A percentile compares a stretch with the other conserved stretches of the same genome.
These are phyloP conservation scores for Boeremia exigua DNA, from an alignment of 2,329 filamentous ascomycete species.

Conservation along the genomic window DNA sequence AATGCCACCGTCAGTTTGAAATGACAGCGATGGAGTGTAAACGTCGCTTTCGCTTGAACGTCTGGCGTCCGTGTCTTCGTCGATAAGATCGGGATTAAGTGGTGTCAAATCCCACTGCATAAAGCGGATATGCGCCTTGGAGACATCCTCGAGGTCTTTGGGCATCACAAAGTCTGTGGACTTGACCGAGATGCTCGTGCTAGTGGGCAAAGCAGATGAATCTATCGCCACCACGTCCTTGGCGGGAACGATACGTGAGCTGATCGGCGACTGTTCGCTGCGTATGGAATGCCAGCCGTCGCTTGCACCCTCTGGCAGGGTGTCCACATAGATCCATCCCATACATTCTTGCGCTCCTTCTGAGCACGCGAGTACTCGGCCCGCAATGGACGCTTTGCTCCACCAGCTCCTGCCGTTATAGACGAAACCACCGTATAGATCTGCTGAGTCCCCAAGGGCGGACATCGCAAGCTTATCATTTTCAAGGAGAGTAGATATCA, in stretches of 20 bases:
- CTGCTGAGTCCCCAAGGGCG: conserved; percentile 57
- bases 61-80: conserved; percentile 26
- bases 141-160: conserved; percentile 34
- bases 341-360: conserved; percentile 57
- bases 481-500: conserved; percentile 63
- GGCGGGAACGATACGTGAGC: conserved; percentile 48
- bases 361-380: conserved; percentile 57
- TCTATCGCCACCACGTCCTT: conserved; percentile 41
- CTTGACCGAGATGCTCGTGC: conserved; percentile 23
- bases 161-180: conserved; percentile 49
- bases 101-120: conserved; percentile 37
- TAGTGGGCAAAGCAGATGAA: conserved; percentile 45
- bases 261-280: conserved; percentile 38
- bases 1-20: conserved; percentile 30
- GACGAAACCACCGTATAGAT: conserved; percentile 62
- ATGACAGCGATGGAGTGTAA: conserved; percentile 42
- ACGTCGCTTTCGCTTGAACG: conserved; percentile 29
- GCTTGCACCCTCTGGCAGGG: conserved; percentile 49
- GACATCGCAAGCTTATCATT: conserved; percentile 59
- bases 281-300: conserved; percentile 60
- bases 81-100: conserved; percentile 30
- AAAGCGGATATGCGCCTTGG: conserved; percentile 29
- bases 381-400: conserved; percentile 63
- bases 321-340: conserved; percentile 59
- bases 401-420: conserved; percentile 60